Evolutionary conservation across 1,284 basidiomycete genomes (phyloP).

Genomic region (Ceratobasidium sp.): DNA sequence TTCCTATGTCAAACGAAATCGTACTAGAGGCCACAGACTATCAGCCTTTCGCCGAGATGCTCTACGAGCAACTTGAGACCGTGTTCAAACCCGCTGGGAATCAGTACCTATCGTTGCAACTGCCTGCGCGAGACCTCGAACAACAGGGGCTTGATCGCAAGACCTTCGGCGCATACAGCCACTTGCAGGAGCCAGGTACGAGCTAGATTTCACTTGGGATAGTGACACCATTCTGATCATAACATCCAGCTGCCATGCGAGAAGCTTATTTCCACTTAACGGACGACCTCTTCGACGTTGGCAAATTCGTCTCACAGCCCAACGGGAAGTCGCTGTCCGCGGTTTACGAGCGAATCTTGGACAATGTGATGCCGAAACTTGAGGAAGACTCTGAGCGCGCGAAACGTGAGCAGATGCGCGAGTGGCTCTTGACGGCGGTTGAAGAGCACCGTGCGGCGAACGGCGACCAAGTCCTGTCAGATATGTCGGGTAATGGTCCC

Average conservation of each 20-base stretch:
- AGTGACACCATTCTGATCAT: not conserved
- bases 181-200: not conserved
- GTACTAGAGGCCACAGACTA: not conserved
- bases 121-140: not conserved
- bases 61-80: not conserved
- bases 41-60: not conserved
- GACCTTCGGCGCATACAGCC: too few relatives aligned
- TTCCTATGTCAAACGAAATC: too few relatives aligned
- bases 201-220: not conserved
- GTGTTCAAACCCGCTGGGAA: constrained; percentile 5
- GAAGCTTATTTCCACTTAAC: not conserved
- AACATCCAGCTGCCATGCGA: not conserved
- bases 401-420: not conserved
- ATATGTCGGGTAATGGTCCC: too few relatives aligned
- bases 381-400: not conserved
- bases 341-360: not conserved
- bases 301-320: not conserved
- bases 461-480: not conserved
- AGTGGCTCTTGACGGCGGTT: not conserved
- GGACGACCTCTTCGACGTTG: constrained; percentile 14
- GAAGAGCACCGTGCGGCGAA: not conserved
- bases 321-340: not conserved
- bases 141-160: not conserved
- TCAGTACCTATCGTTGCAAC: not conserved
- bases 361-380: not conserved